Conservation (phyloP, 148 eudicot genomes). For the Arbutus unedo region DNA sequence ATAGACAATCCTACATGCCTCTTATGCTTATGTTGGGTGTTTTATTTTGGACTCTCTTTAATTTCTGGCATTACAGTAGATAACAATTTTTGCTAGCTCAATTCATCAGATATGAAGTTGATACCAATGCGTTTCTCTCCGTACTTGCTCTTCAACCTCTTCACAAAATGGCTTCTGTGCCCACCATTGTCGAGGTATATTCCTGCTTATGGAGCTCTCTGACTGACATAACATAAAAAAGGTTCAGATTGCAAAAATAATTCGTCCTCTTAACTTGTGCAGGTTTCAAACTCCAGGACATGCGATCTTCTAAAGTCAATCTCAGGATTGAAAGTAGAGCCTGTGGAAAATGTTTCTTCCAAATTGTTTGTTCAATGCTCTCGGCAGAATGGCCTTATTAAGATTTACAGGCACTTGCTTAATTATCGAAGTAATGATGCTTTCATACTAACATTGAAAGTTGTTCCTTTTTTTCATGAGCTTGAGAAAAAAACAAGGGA, state of each 20-base stretch:
- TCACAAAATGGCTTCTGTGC: constrained; percentile 56
- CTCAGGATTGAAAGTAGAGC: constrained; percentile 82
- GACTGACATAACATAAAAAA: background rate
- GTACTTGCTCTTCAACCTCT: constrained; percentile 93
- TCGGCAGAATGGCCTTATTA: constrained; percentile 88
- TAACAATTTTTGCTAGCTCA: background rate
- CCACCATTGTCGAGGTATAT: constrained; percentile 86
- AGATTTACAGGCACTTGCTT: constrained; percentile 88
- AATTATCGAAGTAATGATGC: constrained; percentile 72
- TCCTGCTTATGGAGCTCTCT: constrained; percentile 9
- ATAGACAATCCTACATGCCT: background rate
- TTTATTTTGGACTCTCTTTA: background rate
- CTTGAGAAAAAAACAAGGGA: background rate
- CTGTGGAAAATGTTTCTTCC: constrained; percentile 91
- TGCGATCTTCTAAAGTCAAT: constrained; percentile 87
- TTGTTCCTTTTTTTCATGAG: background rate
- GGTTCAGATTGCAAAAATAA: background rate
- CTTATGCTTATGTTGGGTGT: background rate
- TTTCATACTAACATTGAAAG: constrained; percentile 8
- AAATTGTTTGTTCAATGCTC: constrained; percentile 99
- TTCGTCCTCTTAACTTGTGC: constrained; percentile 22
- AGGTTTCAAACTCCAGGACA: constrained; percentile 87
- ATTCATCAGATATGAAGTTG: constrained; percentile 80
- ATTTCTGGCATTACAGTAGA: background rate
- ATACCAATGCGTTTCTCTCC: constrained; percentile 90